Conservation (phyloP, 495 filamentous ascomycete genomes). For the Aspergillus sparsus region DNA sequence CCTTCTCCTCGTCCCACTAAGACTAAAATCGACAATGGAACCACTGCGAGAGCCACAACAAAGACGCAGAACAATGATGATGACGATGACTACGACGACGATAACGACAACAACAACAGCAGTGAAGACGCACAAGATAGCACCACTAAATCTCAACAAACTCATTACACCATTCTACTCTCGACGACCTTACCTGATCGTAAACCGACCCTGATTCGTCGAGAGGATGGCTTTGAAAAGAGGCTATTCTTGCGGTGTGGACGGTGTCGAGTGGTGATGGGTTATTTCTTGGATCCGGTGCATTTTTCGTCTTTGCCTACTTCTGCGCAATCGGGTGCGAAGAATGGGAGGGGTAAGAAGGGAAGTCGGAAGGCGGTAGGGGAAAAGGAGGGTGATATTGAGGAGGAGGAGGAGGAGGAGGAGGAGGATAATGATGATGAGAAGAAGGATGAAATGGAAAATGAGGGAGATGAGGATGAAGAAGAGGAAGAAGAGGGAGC, state of each 20-base stretch:
- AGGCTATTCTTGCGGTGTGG: conserved; percentile 60
- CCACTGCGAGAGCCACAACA: neutral
- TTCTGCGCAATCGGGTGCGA: conserved; percentile 25
- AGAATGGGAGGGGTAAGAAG: conserved; percentile 7
- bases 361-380: conserved; percentile 17
- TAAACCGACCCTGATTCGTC: conserved; percentile 55
- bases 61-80: neutral
- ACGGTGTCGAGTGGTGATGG: conserved; percentile 63
- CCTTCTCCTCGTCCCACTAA: no score
- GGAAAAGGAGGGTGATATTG: conserved; percentile 34
- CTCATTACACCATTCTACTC: conserved; percentile 52
- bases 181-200: conserved; percentile 49
- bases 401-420: conserved; percentile 49
- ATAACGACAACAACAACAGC: no score
- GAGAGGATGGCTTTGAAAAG: conserved; percentile 76
- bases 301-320: conserved; percentile 30
- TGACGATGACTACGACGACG: no score
- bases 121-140: neutral
- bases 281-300: conserved; percentile 54
- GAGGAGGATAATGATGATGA: conserved; percentile 24
- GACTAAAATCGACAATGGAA: neutral
- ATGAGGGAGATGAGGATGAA: no score
- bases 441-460: no score
- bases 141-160: neutral
- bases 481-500: conserved; percentile 25